phyloP scores from a whole-genome alignment of 345 rosid genomes.

The Eucalyptus urophylla region DNA sequence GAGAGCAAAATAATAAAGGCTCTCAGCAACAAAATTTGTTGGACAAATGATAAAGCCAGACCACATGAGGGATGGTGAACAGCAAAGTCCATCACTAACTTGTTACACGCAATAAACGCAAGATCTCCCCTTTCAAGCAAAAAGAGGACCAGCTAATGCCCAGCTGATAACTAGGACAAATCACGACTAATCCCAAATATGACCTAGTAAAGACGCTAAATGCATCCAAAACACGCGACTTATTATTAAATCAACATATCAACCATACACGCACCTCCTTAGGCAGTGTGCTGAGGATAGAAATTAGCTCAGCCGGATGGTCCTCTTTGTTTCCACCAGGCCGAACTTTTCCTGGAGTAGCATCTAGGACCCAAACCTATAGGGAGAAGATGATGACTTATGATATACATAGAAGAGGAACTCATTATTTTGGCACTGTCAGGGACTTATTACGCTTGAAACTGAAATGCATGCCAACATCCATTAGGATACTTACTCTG shows the following conservation, averaged over 20 bases:
- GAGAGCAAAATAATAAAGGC: neutral
- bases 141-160: neutral
- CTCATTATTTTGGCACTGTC: neutral
- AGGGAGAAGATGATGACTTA: neutral
- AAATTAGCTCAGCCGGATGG: constrained; percentile 80
- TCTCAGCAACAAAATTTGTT: neutral
- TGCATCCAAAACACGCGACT: neutral
- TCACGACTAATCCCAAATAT: neutral
- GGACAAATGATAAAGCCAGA: neutral
- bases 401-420: neutral
- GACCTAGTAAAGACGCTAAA: neutral
- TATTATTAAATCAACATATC: neutral
- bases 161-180: neutral
- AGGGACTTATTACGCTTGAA: neutral
- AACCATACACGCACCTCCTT: constrained; percentile 33
- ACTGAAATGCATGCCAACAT: neutral
- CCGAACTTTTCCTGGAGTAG: constrained; percentile 92
- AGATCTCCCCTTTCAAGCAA: neutral
- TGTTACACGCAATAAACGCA: neutral
- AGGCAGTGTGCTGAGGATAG: constrained; percentile 55
- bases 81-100: neutral
- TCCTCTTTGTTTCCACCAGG: constrained; percentile 86
- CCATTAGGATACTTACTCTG: constrained; percentile 31
- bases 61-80: neutral
- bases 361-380: constrained; percentile 94